Evolutionary conservation across 495 filamentous ascomycete genomes (phyloP), one percentile per base, ranked within the genome.

Genomic region (Cercophora newfieldiana): DNA sequence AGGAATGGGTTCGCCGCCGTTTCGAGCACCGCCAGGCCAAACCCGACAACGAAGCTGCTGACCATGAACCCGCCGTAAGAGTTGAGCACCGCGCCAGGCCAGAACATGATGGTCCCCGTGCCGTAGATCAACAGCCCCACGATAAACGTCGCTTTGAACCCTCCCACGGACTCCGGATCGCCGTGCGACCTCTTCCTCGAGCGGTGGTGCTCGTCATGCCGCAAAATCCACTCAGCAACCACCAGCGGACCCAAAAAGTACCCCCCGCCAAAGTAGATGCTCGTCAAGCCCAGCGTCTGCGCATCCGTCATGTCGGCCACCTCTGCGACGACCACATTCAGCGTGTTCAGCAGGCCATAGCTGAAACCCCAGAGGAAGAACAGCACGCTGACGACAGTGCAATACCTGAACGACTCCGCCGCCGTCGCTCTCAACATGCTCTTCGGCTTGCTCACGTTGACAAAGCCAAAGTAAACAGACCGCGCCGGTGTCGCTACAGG

Each of bases 291-390:
- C n/a, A 81, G 53, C 7, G 73, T 72, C 60, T 81, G 72, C 19
- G 74, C 72, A 0, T 53, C 53, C 18, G 64, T 71, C 63, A 81
- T 74, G 29, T 67, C 70, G 6, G 79, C 76, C 7, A 86, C 74
- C 24, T 65, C 57, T 22, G 78, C 74, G 26, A 84, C 90, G 67
- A 60, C 81, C 59, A 79, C 76, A 70, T 95, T 94, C 50, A 96
- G 82, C 26, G 68, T 75, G 64, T 76, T 71, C 12, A 96, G 82
- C 28, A 97, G 83, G 16, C 92, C 91, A 72, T 96, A 95, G 0
- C 90, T 89, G 67, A 97, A 91, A 0, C 93, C 92, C 92, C 91
- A 95, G 2, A 96, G 79, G 68, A 97, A 90, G 75, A 95, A 96
- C 0, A 96, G 80, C 53, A 92, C 85, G 29, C 90, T 92, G 65